Percentiles rank a stretch among this genome's conserved stretches.
phyloP scores from a whole-genome alignment of 2,329 filamentous ascomycete genomes.

The Ophiostoma populinum region DNA sequence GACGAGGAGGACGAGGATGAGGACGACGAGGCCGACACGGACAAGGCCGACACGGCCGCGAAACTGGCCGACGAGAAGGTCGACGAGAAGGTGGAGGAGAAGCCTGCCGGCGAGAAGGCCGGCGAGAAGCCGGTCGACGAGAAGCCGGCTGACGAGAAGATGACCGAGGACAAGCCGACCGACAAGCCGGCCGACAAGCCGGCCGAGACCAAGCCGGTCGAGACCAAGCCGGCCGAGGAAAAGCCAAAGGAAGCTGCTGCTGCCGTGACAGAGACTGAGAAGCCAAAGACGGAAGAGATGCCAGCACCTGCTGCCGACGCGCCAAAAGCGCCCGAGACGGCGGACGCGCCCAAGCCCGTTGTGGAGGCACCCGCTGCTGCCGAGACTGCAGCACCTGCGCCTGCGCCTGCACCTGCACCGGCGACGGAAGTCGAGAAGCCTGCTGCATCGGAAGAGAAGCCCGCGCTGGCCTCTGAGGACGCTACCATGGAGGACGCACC shows the following conservation, averaged over 20 bases:
- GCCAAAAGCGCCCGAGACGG: constrained; percentile 2
- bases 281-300: neutral
- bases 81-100: constrained; percentile 1
- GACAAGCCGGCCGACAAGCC: neutral
- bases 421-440: constrained; percentile 2
- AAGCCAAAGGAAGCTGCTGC: neutral
- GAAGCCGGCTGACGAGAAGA: neutral
- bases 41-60: constrained; percentile 4
- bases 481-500: constrained; percentile 7
- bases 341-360: neutral
- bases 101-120: constrained; percentile 1
- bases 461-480: constrained; percentile 4
- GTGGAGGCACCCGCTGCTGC: no score
- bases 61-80: constrained; percentile 1
- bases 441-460: neutral
- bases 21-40: neutral
- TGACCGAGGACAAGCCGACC: neutral
- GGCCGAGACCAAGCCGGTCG: neutral
- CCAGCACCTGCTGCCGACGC: neutral
- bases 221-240: neutral
- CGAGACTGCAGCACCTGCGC: no score
- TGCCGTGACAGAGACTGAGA: neutral
- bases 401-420: neutral
- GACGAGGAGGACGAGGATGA: constrained; percentile 2
- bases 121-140: constrained; percentile 4